Percentiles rank a stretch among this genome's conserved stretches.
phyloP scores from a whole-genome alignment of 108 stramenopile species.

The Pseudonitzschia pungens region DNA sequence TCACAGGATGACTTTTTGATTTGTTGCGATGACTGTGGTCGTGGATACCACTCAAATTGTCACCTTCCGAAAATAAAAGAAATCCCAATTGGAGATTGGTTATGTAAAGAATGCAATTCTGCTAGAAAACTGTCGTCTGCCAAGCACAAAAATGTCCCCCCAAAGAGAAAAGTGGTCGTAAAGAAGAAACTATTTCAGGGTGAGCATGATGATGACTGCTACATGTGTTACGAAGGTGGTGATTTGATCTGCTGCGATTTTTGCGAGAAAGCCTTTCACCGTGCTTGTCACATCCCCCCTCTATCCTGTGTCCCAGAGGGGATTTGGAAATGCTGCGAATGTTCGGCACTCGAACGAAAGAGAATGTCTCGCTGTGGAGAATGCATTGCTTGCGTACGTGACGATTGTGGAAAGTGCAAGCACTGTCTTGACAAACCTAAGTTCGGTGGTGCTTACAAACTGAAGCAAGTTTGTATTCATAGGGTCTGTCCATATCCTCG shows the following conservation, averaged over 20 bases:
- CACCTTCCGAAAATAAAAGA: conserved; percentile 7
- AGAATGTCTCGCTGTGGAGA: conserved; percentile 6
- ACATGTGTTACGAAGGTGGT: conserved; percentile 4
- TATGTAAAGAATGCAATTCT: background rate
- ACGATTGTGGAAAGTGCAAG: conserved; percentile 1
- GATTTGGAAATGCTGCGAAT: conserved; percentile 10
- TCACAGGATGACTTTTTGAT: background rate
- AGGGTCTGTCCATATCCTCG: conserved; percentile 5
- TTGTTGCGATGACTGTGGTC: conserved; percentile 1
- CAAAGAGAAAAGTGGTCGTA: background rate
- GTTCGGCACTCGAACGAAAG: background rate
- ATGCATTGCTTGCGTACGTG: background rate
- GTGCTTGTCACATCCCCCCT: conserved; percentile 4
- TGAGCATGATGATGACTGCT: conserved; percentile 8
- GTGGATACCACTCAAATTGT: background rate
- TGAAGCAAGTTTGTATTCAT: background rate
- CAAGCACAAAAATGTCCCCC: background rate
- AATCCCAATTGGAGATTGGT: conserved; percentile 4
- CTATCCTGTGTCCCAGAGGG: background rate
- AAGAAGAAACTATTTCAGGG: background rate
- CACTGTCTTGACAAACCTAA: conserved; percentile 5
- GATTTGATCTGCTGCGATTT: conserved; percentile 10
- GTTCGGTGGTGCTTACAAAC: background rate
- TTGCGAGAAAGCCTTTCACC: conserved; percentile 4
- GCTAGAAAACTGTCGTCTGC: background rate